These are phyloP conservation scores for Daldinia sp. DNA, from an alignment of 2,329 filamentous ascomycete genomes.

Conservation along the genomic window DNA sequence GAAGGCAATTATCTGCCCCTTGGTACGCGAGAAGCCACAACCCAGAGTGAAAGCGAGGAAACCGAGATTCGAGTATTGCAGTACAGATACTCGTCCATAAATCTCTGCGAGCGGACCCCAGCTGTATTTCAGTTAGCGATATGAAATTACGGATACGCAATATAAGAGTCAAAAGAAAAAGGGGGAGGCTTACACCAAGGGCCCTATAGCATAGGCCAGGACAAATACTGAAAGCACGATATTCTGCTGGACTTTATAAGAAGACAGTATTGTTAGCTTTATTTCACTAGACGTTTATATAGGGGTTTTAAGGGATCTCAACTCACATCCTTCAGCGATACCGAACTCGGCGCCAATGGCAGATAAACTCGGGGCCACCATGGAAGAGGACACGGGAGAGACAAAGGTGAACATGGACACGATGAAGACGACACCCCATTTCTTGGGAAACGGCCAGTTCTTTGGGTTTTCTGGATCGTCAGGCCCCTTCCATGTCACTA, in stretches of 20 bases:
- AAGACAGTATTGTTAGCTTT: slow-evolving; percentile 1
- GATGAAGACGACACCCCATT: slow-evolving; percentile 68
- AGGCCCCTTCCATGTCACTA: slow-evolving; percentile 65
- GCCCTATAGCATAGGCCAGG: slow-evolving; percentile 65
- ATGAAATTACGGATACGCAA: not conserved
- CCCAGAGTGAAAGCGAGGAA: slow-evolving; percentile 68
- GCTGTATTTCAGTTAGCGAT: slow-evolving; percentile 25
- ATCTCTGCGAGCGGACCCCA: slow-evolving; percentile 67
- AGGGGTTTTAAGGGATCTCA: not conserved
- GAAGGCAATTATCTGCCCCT: slow-evolving; percentile 67
- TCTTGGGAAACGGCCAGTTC: slow-evolving; percentile 67
- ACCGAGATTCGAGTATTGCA: slow-evolving; percentile 65
- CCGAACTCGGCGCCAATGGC: slow-evolving; percentile 66
- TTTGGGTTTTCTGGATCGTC: slow-evolving; percentile 64
- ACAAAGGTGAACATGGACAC: slow-evolving; percentile 71
- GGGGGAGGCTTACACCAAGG: slow-evolving; percentile 55
- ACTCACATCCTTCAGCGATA: slow-evolving; percentile 58
- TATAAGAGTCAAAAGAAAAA: not conserved
- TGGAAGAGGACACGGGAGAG: slow-evolving; percentile 69
- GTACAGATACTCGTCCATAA: slow-evolving; percentile 65
- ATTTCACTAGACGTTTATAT: not conserved
- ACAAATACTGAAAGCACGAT: slow-evolving; percentile 65
- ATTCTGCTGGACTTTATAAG: slow-evolving; percentile 53
- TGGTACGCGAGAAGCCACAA: slow-evolving; percentile 67
- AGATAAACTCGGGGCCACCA: slow-evolving; percentile 65